Percentiles rank a stretch among this genome's conserved stretches.
phyloP scores from a whole-genome alignment of 805 yeast species.

The Saccharomyces paradoxus region DNA sequence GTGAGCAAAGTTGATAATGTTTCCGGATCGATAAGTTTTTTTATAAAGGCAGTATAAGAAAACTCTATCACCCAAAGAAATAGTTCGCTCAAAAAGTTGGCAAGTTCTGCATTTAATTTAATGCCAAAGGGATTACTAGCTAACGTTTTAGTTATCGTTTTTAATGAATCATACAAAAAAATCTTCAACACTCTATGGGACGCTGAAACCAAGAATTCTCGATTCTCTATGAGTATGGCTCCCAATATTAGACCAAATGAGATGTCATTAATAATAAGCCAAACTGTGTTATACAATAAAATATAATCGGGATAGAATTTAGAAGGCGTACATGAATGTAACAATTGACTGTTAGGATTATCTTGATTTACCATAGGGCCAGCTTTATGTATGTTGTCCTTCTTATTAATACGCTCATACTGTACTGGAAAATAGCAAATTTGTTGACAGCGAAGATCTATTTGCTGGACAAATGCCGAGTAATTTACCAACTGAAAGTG shows the following conservation, averaged over 20 bases:
- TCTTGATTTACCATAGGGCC: not conserved
- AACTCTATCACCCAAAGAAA: slow-evolving; percentile 76
- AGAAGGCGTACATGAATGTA: slow-evolving; percentile 32
- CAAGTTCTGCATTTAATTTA: slow-evolving; percentile 79
- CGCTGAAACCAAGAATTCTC: slow-evolving; percentile 31
- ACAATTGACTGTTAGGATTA: slow-evolving; percentile 2
- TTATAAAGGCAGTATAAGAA: slow-evolving; percentile 38
- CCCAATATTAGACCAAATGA: slow-evolving; percentile 62
- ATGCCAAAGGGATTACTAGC: slow-evolving; percentile 91
- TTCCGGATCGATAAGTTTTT: slow-evolving; percentile 14
- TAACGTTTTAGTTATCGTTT: slow-evolving; percentile 55
- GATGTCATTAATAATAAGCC: slow-evolving; percentile 81
- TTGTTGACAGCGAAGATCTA: slow-evolving; percentile 71
- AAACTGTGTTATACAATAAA: slow-evolving; percentile 73
- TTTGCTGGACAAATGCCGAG: slow-evolving; percentile 66
- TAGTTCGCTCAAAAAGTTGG: slow-evolving; percentile 77
- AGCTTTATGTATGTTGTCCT: slow-evolving; percentile 2
- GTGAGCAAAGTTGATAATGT: slow-evolving; percentile 26
- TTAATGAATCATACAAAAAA: slow-evolving; percentile 36
- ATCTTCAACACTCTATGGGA: slow-evolving; percentile 21
- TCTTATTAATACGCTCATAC: slow-evolving; percentile 44
- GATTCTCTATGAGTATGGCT: slow-evolving; percentile 37
- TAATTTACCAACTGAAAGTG: slow-evolving; percentile 17
- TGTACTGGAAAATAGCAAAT: slow-evolving; percentile 74
- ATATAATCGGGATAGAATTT: slow-evolving; percentile 56